Base-by-base conservation (phyloP, 306 rosid species). In the Prunus davidiana region DNA sequence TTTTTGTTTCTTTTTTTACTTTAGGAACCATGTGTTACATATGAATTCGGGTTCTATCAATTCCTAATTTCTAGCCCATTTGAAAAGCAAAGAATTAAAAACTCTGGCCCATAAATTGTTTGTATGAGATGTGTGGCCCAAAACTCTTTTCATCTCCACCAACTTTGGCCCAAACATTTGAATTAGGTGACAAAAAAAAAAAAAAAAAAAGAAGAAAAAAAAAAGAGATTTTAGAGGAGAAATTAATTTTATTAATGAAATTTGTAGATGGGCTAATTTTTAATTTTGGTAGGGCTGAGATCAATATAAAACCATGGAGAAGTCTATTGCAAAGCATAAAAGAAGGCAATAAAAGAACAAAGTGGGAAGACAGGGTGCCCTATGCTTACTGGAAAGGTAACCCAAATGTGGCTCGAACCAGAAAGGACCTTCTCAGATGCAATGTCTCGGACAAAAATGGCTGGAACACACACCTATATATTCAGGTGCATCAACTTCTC, bases 311-410 rank as follows among this genome's bases (percentile, higher is more conserved):
- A 80, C 95, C 97, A 65, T 94, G 98, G 98, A 67, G 41, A 60
- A 50, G 64, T n/a, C 61, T 82, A 8, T 49, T 90, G 32, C 63
- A 72, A 66, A 91, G 79, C 12, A 86, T 94, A 20, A 86, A 86
- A 74, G 86, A 90, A 79, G 96, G 98, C 20, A 94, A 90, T 81
- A 85, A 73, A 64, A 89, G 74, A 69, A 90, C 60, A 30, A 82
- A 80, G 32, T 94, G 97, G 95, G 58, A 84, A 69, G 96, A 94
- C 4, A 94, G 96, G 71, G 82, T 77, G n/a, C 93, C 97, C 3
- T 91, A 86, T 24, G 97, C 97, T 32, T 89, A 89, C 71, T 91
- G 97, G 97, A 94, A 64, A 78, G 97, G 97, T n/a, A 94, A 94
- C 79, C 97, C 97, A 34, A 0, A 12, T 56, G 98, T 94, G 38